Evolutionary conservation across 2,329 filamentous ascomycete species (phyloP).

Genomic region (Fusarium concolor): DNA sequence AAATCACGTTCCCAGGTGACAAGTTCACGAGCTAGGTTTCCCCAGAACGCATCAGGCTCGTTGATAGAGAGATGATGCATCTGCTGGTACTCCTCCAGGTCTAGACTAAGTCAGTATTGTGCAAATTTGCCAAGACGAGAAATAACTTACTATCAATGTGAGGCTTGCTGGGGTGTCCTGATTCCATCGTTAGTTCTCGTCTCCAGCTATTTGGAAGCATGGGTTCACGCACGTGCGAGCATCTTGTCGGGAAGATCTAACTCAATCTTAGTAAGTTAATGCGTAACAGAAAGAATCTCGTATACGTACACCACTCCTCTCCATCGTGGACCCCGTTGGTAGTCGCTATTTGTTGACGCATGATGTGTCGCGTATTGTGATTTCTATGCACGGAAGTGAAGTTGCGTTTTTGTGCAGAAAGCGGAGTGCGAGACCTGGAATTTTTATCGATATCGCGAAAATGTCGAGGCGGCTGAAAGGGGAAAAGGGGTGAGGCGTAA

Average conservation of each 20-base stretch:
- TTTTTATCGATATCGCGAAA: slow-evolving; percentile 11
- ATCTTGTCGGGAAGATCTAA: slow-evolving; percentile 38
- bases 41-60: slow-evolving; percentile 89
- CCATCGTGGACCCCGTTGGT: slow-evolving; percentile 9
- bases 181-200: slow-evolving; percentile 7
- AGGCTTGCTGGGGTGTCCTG: slow-evolving; percentile 39
- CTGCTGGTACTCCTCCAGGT: slow-evolving; percentile 70
- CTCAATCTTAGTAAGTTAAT: background rate
- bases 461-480: slow-evolving; percentile 21
- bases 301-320: slow-evolving; percentile 37
- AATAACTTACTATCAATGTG: slow-evolving; percentile 32
- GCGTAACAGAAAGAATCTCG: background rate
- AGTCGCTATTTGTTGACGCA: slow-evolving; percentile 21
- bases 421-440: slow-evolving; percentile 2
- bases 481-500: slow-evolving; percentile 26
- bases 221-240: slow-evolving; percentile 32
- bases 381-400: background rate
- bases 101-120: slow-evolving; percentile 47
- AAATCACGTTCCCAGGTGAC: slow-evolving; percentile 90
- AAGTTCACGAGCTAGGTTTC: slow-evolving; percentile 80
- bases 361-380: slow-evolving; percentile 1
- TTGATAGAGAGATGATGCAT: slow-evolving; percentile 83
- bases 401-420: background rate
- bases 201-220: background rate
- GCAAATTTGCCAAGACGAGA: background rate